A percentile compares a stretch with the other conserved stretches of the same genome.
Evolutionary conservation across 2,329 filamentous ascomycete genomes (phyloP).

Genomic region (Didymella glomerata): DNA sequence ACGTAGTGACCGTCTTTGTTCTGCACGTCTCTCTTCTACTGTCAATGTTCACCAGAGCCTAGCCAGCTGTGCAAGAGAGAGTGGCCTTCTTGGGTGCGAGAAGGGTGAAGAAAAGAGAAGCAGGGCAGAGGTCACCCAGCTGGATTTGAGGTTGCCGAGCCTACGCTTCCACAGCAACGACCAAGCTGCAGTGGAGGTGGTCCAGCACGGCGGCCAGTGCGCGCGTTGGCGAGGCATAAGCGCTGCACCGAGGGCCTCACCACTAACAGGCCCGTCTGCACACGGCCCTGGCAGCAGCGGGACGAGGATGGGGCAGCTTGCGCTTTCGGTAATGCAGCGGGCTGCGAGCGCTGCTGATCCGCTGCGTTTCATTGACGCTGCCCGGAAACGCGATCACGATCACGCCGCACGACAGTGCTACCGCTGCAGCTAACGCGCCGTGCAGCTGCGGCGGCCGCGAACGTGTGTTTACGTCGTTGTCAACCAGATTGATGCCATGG

Average conservation of each 20-base stretch:
- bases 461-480: slow-evolving; percentile 28
- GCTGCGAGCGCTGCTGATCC: slow-evolving; percentile 36
- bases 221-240: slow-evolving; percentile 30
- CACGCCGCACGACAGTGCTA: slow-evolving; percentile 18
- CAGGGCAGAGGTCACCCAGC: slow-evolving; percentile 43
- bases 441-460: slow-evolving; percentile 19
- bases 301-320: slow-evolving; percentile 34
- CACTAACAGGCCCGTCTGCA: slow-evolving; percentile 36
- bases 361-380: slow-evolving; percentile 30
- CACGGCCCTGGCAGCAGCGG: slow-evolving; percentile 37
- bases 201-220: slow-evolving; percentile 32
- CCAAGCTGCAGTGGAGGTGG: slow-evolving; percentile 39
- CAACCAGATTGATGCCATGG: slow-evolving; percentile 9
- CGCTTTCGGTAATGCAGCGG: slow-evolving; percentile 28
- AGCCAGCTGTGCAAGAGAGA: slow-evolving; percentile 26
- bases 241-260: slow-evolving; percentile 39
- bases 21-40: slow-evolving; percentile 7
- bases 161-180: slow-evolving; percentile 27
- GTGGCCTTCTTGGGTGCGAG: slow-evolving; percentile 52
- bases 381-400: slow-evolving; percentile 24
- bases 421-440: slow-evolving; percentile 24
- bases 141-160: slow-evolving; percentile 50
- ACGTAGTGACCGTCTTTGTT: slow-evolving; percentile 35
- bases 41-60: slow-evolving; percentile 27
- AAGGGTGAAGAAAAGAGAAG: slow-evolving; percentile 48